Conservation (phyloP, 176 grass and related monocot species). For the Ananas comosus region DNA sequence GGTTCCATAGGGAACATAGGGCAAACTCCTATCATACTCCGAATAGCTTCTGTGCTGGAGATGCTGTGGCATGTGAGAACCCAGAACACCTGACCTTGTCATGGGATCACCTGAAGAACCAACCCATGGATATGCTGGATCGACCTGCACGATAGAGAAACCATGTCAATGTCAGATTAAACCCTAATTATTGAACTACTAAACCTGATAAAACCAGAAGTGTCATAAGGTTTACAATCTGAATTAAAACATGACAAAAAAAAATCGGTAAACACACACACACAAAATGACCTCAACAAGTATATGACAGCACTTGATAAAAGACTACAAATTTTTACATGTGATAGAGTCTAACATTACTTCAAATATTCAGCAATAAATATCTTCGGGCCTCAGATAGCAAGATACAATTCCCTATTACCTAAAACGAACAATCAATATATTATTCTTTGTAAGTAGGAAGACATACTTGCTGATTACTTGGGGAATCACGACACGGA, state of each 20-base stretch:
- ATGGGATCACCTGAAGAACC: conserved; percentile 4
- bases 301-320: too few relatives aligned
- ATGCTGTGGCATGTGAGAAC: conserved; percentile 19
- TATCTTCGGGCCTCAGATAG: background rate
- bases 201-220: background rate
- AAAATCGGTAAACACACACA: too few relatives aligned
- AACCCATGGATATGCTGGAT: conserved; percentile 13
- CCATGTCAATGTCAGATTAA: background rate
- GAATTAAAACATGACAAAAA: too few relatives aligned
- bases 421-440: background rate
- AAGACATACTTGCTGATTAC: background rate
- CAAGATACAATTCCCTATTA: background rate
- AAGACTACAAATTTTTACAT: too few relatives aligned
- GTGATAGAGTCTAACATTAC: background rate
- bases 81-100: conserved; percentile 9
- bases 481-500: background rate
- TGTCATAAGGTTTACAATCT: background rate
- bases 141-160: conserved; percentile 20
- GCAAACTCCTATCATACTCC: conserved; percentile 23
- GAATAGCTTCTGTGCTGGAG: conserved; percentile 10
- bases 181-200: background rate
- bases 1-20: conserved; percentile 9
- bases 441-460: background rate
- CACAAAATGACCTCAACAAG: too few relatives aligned
- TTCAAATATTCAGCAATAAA: background rate